phyloP scores from a whole-genome alignment of 805 yeast species.

The Teunomyces stri region DNA sequence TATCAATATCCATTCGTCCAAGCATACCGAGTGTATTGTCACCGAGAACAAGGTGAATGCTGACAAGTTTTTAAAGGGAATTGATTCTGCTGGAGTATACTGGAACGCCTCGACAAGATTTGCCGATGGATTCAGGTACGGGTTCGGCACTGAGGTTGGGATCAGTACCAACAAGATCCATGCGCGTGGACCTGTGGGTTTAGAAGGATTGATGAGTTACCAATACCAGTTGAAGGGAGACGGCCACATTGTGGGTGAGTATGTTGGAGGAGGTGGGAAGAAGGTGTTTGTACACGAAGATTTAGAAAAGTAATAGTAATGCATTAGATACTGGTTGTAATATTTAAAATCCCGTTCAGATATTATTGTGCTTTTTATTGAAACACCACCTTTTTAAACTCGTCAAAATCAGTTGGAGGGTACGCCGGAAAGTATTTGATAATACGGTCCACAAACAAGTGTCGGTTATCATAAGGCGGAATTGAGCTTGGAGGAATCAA shows the following conservation, averaged over 20 bases:
- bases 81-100: slow-evolving; percentile 95
- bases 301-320: slow-evolving; percentile 5
- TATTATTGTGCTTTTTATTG: too few relatives aligned
- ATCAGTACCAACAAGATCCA: slow-evolving; percentile 95
- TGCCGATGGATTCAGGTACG: slow-evolving; percentile 98
- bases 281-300: slow-evolving; percentile 75
- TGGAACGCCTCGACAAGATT: slow-evolving; percentile 97
- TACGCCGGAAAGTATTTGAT: slow-evolving; percentile 49
- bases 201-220: slow-evolving; percentile 94
- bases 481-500: slow-evolving; percentile 27
- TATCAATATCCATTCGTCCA: slow-evolving; percentile 89
- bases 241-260: slow-evolving; percentile 92
- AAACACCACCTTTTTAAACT: slow-evolving; percentile 8
- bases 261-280: slow-evolving; percentile 88
- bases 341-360: too few relatives aligned
- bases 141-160: slow-evolving; percentile 98
- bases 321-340: neutral
- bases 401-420: slow-evolving; percentile 37
- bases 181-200: slow-evolving; percentile 98
- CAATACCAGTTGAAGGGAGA: slow-evolving; percentile 90
- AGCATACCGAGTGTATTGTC: slow-evolving; percentile 91
- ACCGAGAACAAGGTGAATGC: slow-evolving; percentile 75
- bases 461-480: slow-evolving; percentile 16
- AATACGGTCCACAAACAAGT: slow-evolving; percentile 33
- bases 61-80: slow-evolving; percentile 71